Conservation (phyloP, 306 rosid genomes). For the Hylodesmum podocarpum region DNA sequence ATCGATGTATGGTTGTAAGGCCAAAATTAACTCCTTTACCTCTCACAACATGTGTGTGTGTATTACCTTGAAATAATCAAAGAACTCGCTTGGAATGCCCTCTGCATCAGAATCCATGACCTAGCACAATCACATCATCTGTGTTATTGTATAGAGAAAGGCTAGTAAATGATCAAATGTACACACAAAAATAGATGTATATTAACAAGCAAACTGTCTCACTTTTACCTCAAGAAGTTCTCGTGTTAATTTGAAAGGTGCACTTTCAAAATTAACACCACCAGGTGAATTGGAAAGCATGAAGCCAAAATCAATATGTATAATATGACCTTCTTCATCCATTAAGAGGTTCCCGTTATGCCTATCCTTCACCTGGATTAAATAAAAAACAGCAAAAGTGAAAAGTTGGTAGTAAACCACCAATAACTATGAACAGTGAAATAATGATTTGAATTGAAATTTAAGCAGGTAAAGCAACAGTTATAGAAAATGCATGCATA, state of each 20-base stretch:
- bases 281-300: conserved; percentile 99
- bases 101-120: conserved; percentile 99
- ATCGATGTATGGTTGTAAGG: neutral
- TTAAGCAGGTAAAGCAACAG: conserved; percentile 23
- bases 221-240: conserved; percentile 89
- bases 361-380: conserved; percentile 81
- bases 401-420: conserved; percentile 27
- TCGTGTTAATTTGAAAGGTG: conserved; percentile 94
- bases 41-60: neutral
- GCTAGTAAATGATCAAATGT: conserved; percentile 1
- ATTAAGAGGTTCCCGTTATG: conserved; percentile 92
- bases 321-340: conserved; percentile 97
- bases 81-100: conserved; percentile 97
- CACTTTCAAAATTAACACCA: conserved; percentile 97
- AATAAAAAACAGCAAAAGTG: conserved; percentile 14
- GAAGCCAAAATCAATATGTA: conserved; percentile 97
- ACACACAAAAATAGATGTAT: neutral
- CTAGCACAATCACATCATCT: conserved; percentile 47
- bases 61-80: conserved; percentile 91
- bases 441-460: neutral
- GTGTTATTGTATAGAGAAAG: neutral
- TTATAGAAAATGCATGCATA: conserved; percentile 15
- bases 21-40: neutral
- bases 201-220: conserved; percentile 18
- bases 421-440: conserved; percentile 4